Evolutionary conservation across 129 eudicot species (phyloP), one percentile per base, ranked within the genome.

Genomic region (Daucus carota): DNA sequence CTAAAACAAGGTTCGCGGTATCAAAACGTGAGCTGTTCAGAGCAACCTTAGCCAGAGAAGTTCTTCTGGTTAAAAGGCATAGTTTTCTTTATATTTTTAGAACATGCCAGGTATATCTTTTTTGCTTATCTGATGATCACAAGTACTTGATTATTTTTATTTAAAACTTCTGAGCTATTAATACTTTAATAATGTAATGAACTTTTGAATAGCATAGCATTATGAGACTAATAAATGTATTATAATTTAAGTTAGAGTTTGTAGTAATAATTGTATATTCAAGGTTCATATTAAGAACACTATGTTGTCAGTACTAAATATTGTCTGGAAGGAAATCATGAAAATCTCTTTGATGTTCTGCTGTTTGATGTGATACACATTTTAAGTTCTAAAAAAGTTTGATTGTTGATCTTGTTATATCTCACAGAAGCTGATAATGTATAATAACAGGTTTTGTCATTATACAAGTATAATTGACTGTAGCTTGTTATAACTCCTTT

Each of bases 21-120:
- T 77, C 98, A 66, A 87, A 76, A 72, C 67, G 81, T 88, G 88
- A 88, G 82, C 90, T 93, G 69, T 87, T 88, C 48, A 83, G 48
- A 79, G 90, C 98, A 73, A 85, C 89, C 76, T 88, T 93, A 63
- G 72, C 76, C 48, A 83, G 95, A 84, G 98, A 93, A 78, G 77
- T 26, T 65, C 85, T 93, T 65, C 78, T 93, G 83, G 87, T 93
- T 40, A 89, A 78, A 18, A 84, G 98, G 48, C 89, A 90, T 78
- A 66, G 88, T 6, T 93, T 90, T 79, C 90, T 90, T 42, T 93
- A 93, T 76, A 83, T 88, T 68, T 93, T 88, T 62, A 88, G 88
- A 79, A 90, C 91, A 17, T 73, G 84, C 33, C 94, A 93, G 90
- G 92, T 90, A 83, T 33, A 76, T 22, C 73, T 45, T 43, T 68